These are phyloP conservation scores for Comarum palustre DNA, from an alignment of 306 rosid genomes.

Conservation along the genomic window DNA sequence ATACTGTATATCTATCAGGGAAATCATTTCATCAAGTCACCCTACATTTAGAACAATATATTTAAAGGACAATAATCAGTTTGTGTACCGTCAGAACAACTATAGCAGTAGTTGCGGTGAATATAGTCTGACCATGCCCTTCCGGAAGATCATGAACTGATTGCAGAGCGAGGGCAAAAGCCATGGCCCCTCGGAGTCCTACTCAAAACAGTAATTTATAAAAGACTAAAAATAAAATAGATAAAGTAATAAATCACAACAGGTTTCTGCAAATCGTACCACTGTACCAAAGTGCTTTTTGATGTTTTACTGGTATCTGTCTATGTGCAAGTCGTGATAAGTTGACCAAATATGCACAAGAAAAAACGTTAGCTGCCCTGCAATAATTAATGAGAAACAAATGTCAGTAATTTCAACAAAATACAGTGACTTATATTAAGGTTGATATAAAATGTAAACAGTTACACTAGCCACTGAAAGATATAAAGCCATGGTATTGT, in stretches of 20 bases:
- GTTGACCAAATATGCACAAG: constrained; percentile 91
- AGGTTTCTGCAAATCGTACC: constrained; percentile 50
- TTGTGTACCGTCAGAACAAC: constrained; percentile 87
- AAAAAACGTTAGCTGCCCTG: constrained; percentile 94
- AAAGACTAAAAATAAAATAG: constrained; percentile 10
- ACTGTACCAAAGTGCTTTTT: constrained; percentile 95
- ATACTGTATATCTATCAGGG: not conserved
- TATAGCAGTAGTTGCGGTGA: constrained; percentile 97
- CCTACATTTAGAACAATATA: not conserved
- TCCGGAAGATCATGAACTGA: constrained; percentile 98
- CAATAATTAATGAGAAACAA: constrained; percentile 31
- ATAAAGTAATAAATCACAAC: constrained; percentile 10
- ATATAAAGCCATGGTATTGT: not conserved
- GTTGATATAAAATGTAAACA: not conserved
- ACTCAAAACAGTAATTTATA: constrained; percentile 25
- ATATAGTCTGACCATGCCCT: constrained; percentile 97
- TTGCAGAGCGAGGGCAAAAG: constrained; percentile 97
- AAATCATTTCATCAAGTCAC: not conserved
- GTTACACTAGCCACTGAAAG: not conserved
- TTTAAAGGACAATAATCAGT: constrained; percentile 16
- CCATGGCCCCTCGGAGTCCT: constrained; percentile 99
- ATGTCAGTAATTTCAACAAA: constrained; percentile 19
- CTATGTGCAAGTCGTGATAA: constrained; percentile 75
- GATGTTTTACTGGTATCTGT: constrained; percentile 77
- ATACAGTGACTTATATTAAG: constrained; percentile 13